A percentile compares a stretch with the other conserved stretches of the same genome.
These are phyloP conservation scores for Cystobasidium onofrii DNA, from an alignment of 768 basidiomycete genomes.

Conservation along the genomic window DNA sequence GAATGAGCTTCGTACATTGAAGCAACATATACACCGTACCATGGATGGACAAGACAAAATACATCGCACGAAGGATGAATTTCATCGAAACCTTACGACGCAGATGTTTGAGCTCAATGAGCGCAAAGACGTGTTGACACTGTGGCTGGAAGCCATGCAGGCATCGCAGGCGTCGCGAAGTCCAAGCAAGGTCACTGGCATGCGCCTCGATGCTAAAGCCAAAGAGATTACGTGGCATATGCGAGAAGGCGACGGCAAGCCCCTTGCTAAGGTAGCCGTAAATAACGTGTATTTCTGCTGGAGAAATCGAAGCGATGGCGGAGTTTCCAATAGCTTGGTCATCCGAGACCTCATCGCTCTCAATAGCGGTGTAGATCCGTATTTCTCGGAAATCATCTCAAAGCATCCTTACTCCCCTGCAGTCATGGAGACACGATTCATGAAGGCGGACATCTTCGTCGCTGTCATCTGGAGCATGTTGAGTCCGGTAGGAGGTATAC, in stretches of 20 bases:
- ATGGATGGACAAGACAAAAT: constrained; percentile 31
- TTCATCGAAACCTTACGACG: background rate
- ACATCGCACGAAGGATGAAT: constrained; percentile 1
- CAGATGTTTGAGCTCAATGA: constrained; percentile 12
- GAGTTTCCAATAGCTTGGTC: constrained; percentile 65
- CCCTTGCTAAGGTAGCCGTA: constrained; percentile 76
- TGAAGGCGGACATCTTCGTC: constrained; percentile 63
- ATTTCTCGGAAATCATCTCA: constrained; percentile 79
- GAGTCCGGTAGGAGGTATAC: constrained; percentile 88
- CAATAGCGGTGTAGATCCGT: constrained; percentile 63
- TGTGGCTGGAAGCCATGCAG: constrained; percentile 18
- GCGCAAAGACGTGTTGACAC: background rate
- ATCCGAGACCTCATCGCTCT: constrained; percentile 74
- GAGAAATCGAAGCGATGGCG: constrained; percentile 78
- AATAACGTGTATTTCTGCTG: constrained; percentile 69
- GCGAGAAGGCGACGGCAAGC: constrained; percentile 59
- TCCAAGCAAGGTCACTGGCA: constrained; percentile 58
- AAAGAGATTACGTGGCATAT: constrained; percentile 86
- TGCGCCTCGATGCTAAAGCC: constrained; percentile 70
- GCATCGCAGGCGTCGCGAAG: constrained; percentile 56
- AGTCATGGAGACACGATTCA: background rate
- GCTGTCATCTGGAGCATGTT: constrained; percentile 70
- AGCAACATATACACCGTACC: constrained; percentile 36
- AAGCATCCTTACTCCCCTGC: constrained; percentile 58
- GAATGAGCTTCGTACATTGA: constrained; percentile 53